Conservation (phyloP, 805 yeast species). For the Candida xiaguanensis region DNA sequence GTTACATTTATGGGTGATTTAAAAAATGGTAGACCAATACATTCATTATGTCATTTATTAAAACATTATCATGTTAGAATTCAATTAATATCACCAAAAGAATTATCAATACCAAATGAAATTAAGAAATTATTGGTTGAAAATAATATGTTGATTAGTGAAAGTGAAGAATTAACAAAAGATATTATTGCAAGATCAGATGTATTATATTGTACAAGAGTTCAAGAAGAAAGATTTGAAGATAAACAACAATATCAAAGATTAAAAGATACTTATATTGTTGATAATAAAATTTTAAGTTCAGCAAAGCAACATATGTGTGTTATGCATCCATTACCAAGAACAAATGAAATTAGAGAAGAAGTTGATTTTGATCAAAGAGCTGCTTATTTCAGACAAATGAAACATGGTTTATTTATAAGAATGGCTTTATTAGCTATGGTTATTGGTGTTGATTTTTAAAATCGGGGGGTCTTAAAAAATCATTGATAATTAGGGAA, state of each 20-base stretch:
- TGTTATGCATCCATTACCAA: slow-evolving; percentile 98
- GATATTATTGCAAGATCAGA: slow-evolving; percentile 87
- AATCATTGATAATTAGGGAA: background rate
- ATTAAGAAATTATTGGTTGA: slow-evolving; percentile 63
- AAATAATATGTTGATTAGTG: slow-evolving; percentile 67
- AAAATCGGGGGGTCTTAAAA: slow-evolving; percentile 13
- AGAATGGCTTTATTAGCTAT: slow-evolving; percentile 98
- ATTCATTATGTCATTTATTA: slow-evolving; percentile 86
- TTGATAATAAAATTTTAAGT: slow-evolving; percentile 85
- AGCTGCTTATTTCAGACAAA: slow-evolving; percentile 99
- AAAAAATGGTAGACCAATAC: slow-evolving; percentile 98
- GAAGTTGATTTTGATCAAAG: slow-evolving; percentile 99
- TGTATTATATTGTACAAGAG: slow-evolving; percentile 95
- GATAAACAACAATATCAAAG: slow-evolving; percentile 75
- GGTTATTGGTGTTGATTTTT: slow-evolving; percentile 94
- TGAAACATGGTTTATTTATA: slow-evolving; percentile 96
- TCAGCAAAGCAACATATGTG: slow-evolving; percentile 98
- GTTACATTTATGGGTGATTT: slow-evolving; percentile 99
- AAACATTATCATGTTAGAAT: slow-evolving; percentile 90
- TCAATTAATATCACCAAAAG: slow-evolving; percentile 88
- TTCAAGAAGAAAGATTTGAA: slow-evolving; percentile 93
- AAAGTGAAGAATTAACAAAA: slow-evolving; percentile 73
- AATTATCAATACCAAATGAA: slow-evolving; percentile 75
- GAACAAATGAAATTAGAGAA: slow-evolving; percentile 93
- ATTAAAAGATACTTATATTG: slow-evolving; percentile 85